A percentile compares a stretch with the other conserved stretches of the same genome.
Evolutionary conservation across 2,329 filamentous ascomycete genomes (phyloP).

Genomic region (Arthrobotrys pseudoclavata): DNA sequence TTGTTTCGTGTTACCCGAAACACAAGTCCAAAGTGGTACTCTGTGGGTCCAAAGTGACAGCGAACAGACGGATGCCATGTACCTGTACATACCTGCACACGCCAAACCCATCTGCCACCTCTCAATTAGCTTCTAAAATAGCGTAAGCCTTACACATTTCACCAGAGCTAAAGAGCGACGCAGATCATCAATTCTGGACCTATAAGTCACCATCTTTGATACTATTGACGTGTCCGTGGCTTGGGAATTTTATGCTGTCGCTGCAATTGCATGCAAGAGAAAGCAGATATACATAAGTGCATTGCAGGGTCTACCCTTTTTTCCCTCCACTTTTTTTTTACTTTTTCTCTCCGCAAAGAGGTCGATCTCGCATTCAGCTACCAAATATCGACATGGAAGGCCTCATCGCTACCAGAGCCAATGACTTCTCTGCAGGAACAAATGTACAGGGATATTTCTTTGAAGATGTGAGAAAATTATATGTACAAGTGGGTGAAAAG

Average conservation of each 20-base stretch:
- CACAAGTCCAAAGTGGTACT: slow-evolving; percentile 17
- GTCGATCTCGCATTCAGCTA: slow-evolving; percentile 30
- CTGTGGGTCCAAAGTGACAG: not conserved
- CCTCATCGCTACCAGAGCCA: slow-evolving; percentile 35
- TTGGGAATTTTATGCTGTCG: slow-evolving; percentile 39
- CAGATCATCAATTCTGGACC: slow-evolving; percentile 6
- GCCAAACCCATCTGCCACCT: slow-evolving; percentile 10
- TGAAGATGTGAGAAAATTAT: slow-evolving; percentile 9
- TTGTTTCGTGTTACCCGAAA: slow-evolving; percentile 36
- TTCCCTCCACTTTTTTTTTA: slow-evolving; percentile 16
- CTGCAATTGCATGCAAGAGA: not conserved
- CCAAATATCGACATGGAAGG: slow-evolving; percentile 19
- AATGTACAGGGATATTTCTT: slow-evolving; percentile 12
- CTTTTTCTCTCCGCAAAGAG: slow-evolving; percentile 16
- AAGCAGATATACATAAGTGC: not conserved
- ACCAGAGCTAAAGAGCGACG: not conserved
- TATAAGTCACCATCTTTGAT: slow-evolving; percentile 19
- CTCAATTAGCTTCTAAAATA: slow-evolving; percentile 9
- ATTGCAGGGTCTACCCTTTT: slow-evolving; percentile 15
- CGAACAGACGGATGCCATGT: slow-evolving; percentile 1
- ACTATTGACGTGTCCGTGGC: slow-evolving; percentile 53
- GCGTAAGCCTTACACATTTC: slow-evolving; percentile 2
- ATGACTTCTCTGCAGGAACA: slow-evolving; percentile 35
- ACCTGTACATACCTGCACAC: slow-evolving; percentile 12
- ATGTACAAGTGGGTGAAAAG: slow-evolving; percentile 32